Evolutionary conservation across 2,329 filamentous ascomycete species (phyloP).

Genomic region (Xylariales sp.): DNA sequence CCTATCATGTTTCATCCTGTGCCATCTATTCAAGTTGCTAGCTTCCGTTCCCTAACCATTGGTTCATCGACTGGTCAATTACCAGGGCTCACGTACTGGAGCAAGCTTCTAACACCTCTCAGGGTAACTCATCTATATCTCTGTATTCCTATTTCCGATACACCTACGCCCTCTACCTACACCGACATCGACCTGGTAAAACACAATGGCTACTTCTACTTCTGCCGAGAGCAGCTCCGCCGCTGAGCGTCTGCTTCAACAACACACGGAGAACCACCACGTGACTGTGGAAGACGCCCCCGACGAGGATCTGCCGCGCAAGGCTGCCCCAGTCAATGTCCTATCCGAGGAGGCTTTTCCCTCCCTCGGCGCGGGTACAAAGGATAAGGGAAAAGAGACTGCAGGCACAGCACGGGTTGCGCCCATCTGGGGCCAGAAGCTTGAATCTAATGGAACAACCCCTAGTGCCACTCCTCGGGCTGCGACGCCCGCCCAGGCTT

Average conservation of each 20-base stretch:
- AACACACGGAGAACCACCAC: slow-evolving; percentile 53
- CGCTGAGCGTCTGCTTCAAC: slow-evolving; percentile 59
- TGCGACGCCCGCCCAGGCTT: slow-evolving; percentile 59
- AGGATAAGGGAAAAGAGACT: slow-evolving; percentile 55
- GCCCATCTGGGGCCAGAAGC: slow-evolving; percentile 67
- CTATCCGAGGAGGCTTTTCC: slow-evolving; percentile 91
- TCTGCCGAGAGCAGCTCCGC: slow-evolving; percentile 40
- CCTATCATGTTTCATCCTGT: no score
- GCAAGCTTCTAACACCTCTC: no score
- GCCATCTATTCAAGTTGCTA: no score
- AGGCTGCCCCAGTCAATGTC: slow-evolving; percentile 49
- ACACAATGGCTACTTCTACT: no score
- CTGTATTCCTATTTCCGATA: no score
- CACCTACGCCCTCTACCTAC: no score
- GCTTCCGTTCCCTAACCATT: no score
- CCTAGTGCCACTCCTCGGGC: slow-evolving; percentile 53
- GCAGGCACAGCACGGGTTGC: slow-evolving; percentile 46
- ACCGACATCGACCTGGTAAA: no score
- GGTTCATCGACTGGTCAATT: no score
- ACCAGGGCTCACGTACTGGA: no score
- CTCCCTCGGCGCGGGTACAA: slow-evolving; percentile 62
- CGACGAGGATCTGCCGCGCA: slow-evolving; percentile 70
- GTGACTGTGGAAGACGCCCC: slow-evolving; percentile 74
- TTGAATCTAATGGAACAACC: slow-evolving; percentile 48
- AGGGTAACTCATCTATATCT: no score